Evolutionary conservation across 768 basidiomycete species (phyloP).

Genomic region (Lyophyllum shimeji): DNA sequence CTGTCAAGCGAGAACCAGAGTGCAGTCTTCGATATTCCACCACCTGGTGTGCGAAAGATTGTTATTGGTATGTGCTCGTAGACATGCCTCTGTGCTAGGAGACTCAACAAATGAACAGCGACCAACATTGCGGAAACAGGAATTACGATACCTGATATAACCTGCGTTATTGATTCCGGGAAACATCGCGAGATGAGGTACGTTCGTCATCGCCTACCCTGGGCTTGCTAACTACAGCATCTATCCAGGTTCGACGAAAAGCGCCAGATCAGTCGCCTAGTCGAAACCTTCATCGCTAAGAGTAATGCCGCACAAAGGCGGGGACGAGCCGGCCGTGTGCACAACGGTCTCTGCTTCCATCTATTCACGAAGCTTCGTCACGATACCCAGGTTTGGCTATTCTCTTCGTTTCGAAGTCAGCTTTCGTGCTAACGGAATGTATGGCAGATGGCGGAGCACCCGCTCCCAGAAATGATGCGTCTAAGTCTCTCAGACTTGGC

Average conservation of each 20-base stretch:
- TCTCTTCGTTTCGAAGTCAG: not conserved
- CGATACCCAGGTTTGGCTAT: conserved; percentile 62
- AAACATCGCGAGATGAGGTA: conserved; percentile 94
- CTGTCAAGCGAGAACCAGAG: conserved; percentile 90
- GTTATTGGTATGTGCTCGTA: conserved; percentile 69
- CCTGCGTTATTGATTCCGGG: conserved; percentile 93
- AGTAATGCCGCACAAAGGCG: conserved; percentile 90
- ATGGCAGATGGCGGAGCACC: conserved; percentile 79
- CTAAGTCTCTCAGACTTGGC: conserved; percentile 91
- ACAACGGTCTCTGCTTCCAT: conserved; percentile 89
- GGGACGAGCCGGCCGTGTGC: conserved; percentile 91
- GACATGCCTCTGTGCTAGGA: not conserved
- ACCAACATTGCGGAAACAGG: conserved; percentile 97
- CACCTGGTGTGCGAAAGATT: conserved; percentile 81
- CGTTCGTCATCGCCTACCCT: not conserved
- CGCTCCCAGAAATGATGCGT: conserved; percentile 93
- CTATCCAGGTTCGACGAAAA: conserved; percentile 87
- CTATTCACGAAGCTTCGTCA: conserved; percentile 88
- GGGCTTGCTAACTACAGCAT: not conserved
- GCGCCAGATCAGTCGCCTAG: conserved; percentile 87
- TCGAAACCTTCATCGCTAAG: conserved; percentile 89
- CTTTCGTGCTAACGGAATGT: conserved; percentile 1
- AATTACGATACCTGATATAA: conserved; percentile 97
- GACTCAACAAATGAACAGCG: conserved; percentile 39
- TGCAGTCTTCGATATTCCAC: conserved; percentile 88